Evolutionary conservation across 1,284 basidiomycete species (phyloP).

Genomic region (Leucocoprinus gongylophorus): DNA sequence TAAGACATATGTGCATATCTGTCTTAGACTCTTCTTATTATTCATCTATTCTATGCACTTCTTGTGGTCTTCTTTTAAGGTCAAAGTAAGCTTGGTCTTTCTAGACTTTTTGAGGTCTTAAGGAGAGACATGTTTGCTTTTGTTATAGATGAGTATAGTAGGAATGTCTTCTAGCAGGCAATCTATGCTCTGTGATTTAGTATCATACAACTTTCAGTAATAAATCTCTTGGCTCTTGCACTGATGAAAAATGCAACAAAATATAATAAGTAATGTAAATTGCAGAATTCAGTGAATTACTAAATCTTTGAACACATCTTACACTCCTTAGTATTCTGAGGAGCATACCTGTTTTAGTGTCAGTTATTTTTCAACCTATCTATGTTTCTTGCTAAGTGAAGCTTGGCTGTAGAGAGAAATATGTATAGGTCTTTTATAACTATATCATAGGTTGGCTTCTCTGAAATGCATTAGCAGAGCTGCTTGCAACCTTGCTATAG

Average conservation of each 20-base stretch:
- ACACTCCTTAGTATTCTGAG: slow-evolving; percentile 49
- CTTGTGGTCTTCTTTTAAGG: neutral
- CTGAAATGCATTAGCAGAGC: slow-evolving; percentile 39
- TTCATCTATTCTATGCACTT: neutral
- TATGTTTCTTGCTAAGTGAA: slow-evolving; percentile 14
- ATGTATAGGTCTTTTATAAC: too few species aligned
- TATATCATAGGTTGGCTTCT: slow-evolving; percentile 33
- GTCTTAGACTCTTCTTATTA: neutral
- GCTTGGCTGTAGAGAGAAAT: slow-evolving; percentile 33
- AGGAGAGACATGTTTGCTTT: neutral
- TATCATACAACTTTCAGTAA: slow-evolving; percentile 55
- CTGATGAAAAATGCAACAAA: slow-evolving; percentile 59
- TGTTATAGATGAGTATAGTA: too few species aligned
- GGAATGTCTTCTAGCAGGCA: slow-evolving; percentile 24
- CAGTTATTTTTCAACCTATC: slow-evolving; percentile 38
- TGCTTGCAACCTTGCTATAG: slow-evolving; percentile 18
- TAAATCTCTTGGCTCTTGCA: slow-evolving; percentile 42
- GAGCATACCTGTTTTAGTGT: slow-evolving; percentile 54
- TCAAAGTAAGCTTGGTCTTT: too few species aligned
- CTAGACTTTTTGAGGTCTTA: neutral
- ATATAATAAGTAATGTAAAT: slow-evolving; percentile 57
- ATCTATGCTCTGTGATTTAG: too few species aligned
- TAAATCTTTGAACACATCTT: slow-evolving; percentile 57
- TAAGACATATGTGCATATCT: slow-evolving; percentile 26
- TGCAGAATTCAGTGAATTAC: slow-evolving; percentile 59